Conservation (phyloP, 1,284 basidiomycete genomes). For the Ustilago esculenta region DNA sequence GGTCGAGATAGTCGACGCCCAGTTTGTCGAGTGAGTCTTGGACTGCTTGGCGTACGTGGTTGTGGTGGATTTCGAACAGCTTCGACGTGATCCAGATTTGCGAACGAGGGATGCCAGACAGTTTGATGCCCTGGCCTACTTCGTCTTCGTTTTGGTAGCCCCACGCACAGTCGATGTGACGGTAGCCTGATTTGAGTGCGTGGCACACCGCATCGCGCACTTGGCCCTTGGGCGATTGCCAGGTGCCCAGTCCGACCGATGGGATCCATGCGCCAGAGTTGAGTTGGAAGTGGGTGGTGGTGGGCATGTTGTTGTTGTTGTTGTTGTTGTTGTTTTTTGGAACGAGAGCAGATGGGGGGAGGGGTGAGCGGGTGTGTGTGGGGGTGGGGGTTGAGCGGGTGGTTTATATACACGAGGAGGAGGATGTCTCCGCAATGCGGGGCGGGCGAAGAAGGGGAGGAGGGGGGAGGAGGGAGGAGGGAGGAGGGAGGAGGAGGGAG, state of each 20-base stretch:
- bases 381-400: no score
- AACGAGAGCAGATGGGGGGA: no score
- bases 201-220: constrained; percentile 70
- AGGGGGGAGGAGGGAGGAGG: no score
- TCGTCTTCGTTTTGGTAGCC: constrained; percentile 79
- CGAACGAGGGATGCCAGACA: constrained; percentile 77
- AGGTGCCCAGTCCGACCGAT: constrained; percentile 55
- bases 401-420: no score
- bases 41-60: constrained; percentile 71
- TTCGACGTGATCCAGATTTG: constrained; percentile 88
- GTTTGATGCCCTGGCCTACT: constrained; percentile 80
- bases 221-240: constrained; percentile 66
- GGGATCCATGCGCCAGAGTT: constrained; percentile 56
- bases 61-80: constrained; percentile 76
- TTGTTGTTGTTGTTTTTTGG: no score
- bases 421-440: no score
- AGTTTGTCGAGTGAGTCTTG: constrained; percentile 79
- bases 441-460: no score
- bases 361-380: no score
- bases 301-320: no score
- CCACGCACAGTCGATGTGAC: constrained; percentile 57
- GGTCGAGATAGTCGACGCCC: constrained; percentile 79
- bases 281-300: constrained; percentile 49
- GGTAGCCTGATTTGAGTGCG: constrained; percentile 59
- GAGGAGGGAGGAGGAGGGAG: no score